phyloP scores from a whole-genome alignment of 2,329 filamentous ascomycete genomes.

The Nothophaeocryptopus gaeumannii region DNA sequence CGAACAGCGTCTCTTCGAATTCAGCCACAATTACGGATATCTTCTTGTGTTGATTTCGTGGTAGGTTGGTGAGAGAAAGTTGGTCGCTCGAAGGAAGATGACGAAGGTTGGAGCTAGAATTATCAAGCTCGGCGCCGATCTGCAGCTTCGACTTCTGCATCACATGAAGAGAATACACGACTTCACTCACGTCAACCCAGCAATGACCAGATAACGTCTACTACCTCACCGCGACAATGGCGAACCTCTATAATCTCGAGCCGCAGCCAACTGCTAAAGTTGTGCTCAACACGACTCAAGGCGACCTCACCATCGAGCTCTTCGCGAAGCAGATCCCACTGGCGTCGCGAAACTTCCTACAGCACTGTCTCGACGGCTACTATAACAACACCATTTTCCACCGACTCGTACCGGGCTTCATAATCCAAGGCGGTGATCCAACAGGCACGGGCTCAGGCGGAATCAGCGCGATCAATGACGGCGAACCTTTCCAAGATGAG shows the following conservation, averaged over 20 bases:
- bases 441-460: slow-evolving; percentile 90
- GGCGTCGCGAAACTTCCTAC: slow-evolving; percentile 90
- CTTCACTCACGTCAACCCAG: neutral
- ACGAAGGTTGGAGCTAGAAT: neutral
- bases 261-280: slow-evolving; percentile 91
- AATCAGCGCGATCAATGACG: slow-evolving; percentile 86
- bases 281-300: slow-evolving; percentile 82
- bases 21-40: slow-evolving; percentile 5
- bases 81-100: neutral
- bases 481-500: slow-evolving; percentile 80
- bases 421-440: slow-evolving; percentile 91
- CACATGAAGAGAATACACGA: slow-evolving; percentile 10
- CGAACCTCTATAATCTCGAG: slow-evolving; percentile 87
- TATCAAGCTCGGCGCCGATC: neutral
- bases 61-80: neutral
- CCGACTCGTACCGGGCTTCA: slow-evolving; percentile 84
- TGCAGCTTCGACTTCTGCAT: slow-evolving; percentile 1
- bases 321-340: slow-evolving; percentile 93
- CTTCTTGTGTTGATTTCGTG: neutral
- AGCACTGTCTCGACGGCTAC: slow-evolving; percentile 91
- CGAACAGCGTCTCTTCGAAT: slow-evolving; percentile 26
- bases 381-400: slow-evolving; percentile 94
- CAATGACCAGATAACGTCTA: slow-evolving; percentile 7
- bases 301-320: slow-evolving; percentile 86
- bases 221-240: slow-evolving; percentile 60